Evolutionary conservation across 345 rosid species (phyloP), one percentile per base, ranked within the genome.

Genomic region (Lepidium sativum): DNA sequence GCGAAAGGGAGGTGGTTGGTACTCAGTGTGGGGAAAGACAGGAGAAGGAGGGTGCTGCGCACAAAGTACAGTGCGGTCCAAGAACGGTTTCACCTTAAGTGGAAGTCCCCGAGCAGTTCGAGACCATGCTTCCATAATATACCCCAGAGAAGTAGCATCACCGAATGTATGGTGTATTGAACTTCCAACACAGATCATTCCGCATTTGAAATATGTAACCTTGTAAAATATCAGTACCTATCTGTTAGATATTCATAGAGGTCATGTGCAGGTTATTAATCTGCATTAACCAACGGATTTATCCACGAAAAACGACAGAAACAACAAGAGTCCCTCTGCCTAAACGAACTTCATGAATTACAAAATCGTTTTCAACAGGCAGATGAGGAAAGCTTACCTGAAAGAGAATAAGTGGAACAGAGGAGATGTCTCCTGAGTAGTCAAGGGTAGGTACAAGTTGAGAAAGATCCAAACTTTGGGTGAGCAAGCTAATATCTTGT

Each of bases 171-270:
- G 82, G 43, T 75, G 75, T 20, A 63, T 37, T 18, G 41, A 47
- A 6, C 50, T 51, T n/a, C 72, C 79, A 25, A 79, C 29, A 59
- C 75, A 68, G 54, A 79, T 50, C 0, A 75, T 47, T 45, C 82
- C 79, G 25, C 79, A 75, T 38, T 68, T 63, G 70, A 79, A 75
- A 23, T 32, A 51, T 7, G 82, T 79, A 32, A 75, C 63, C 82
- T 79, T 31, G 39, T 14, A 72, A 52, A 15, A 49, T 10, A 59
- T 14, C 55, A 60, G 35, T 41, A 56, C 25, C 5, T 29, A 53
- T 40, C 8, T 63, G 27, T 70, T 54, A 70, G 23, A 43, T 35
- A 23, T 8, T 35, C 25, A 52, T 32, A 20, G 32, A 14, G 23
- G 32, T 23, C n/a, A 59, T 21, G 60, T 52, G 18, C 40, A 69